Conservation (phyloP, 2,329 filamentous ascomycete species). For the Aureobasidium sp. region DNA sequence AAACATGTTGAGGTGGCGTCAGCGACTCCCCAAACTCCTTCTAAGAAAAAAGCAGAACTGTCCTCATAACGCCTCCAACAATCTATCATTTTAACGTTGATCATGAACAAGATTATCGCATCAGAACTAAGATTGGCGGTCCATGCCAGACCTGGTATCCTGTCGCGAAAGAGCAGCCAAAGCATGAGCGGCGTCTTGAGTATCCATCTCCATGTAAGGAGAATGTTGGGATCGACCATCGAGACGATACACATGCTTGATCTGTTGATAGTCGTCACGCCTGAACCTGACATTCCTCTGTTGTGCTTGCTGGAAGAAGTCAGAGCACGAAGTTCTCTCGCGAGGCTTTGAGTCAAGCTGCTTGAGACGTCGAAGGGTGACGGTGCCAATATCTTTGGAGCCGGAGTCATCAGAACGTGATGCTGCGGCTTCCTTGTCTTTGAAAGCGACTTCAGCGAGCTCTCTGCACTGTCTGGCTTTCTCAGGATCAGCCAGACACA, state of each 20-base stretch:
- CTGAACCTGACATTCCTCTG: constrained; percentile 9
- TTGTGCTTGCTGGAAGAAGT: constrained; percentile 16
- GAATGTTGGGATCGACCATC: constrained; percentile 12
- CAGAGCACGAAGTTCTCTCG: constrained; percentile 17
- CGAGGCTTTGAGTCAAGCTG: background rate
- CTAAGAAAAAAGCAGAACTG: background rate
- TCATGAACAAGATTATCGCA: background rate
- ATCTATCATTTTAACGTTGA: constrained; percentile 5
- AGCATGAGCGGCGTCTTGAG: constrained; percentile 18
- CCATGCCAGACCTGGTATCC: constrained; percentile 1
- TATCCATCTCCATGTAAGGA: constrained; percentile 18
- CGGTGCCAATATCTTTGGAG: background rate
- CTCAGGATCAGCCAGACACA: constrained; percentile 18
- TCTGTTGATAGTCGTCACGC: background rate
- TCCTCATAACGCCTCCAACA: background rate
- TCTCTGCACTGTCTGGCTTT: constrained; percentile 18
- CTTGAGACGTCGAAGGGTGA: constrained; percentile 1
- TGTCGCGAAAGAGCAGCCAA: constrained; percentile 12
- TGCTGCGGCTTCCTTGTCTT: background rate
- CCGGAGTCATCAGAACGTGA: background rate
- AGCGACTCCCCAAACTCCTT: background rate
- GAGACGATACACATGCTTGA: constrained; percentile 15
- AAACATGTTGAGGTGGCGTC: background rate
- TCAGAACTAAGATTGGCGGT: background rate
- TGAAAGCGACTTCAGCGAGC: constrained; percentile 15